Evolutionary conservation across 805 yeast species (phyloP).

Genomic region (Blastobotrys parvus): DNA sequence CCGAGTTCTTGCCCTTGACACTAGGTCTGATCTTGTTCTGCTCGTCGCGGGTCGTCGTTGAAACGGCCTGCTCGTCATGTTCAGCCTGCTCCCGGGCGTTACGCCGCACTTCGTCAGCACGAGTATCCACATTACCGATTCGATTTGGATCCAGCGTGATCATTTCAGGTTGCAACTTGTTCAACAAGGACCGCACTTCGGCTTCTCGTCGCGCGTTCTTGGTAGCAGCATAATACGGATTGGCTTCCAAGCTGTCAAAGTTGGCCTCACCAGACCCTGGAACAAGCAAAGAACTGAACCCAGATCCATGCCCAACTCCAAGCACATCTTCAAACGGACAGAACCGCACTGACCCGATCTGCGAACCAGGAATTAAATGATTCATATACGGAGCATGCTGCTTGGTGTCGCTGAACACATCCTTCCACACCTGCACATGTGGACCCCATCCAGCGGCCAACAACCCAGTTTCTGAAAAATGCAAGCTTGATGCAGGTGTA

Average conservation of each 20-base stretch:
- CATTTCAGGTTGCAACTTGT: slow-evolving; percentile 87
- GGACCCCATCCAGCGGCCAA: slow-evolving; percentile 93
- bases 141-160: slow-evolving; percentile 82
- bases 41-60: slow-evolving; percentile 36
- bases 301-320: slow-evolving; percentile 75
- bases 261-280: slow-evolving; percentile 99
- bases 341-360: slow-evolving; percentile 56
- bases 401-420: slow-evolving; percentile 45
- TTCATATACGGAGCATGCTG: slow-evolving; percentile 88
- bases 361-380: slow-evolving; percentile 74
- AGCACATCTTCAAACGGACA: slow-evolving; percentile 97
- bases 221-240: slow-evolving; percentile 89
- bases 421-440: slow-evolving; percentile 91
- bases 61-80: slow-evolving; percentile 32
- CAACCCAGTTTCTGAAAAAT: slow-evolving; percentile 81
- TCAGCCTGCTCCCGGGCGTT: slow-evolving; percentile 35
- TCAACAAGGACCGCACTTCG: slow-evolving; percentile 77
- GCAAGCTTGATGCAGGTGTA: slow-evolving; percentile 73
- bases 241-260: slow-evolving; percentile 84
- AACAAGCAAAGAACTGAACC: slow-evolving; percentile 75
- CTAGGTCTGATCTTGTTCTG: slow-evolving; percentile 49
- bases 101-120: slow-evolving; percentile 55
- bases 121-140: slow-evolving; percentile 75
- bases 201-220: slow-evolving; percentile 87
- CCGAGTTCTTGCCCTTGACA: slow-evolving; percentile 73